phyloP scores from a whole-genome alignment of 2,329 filamentous ascomycete genomes.

The Dryadomyces quercivorus region DNA sequence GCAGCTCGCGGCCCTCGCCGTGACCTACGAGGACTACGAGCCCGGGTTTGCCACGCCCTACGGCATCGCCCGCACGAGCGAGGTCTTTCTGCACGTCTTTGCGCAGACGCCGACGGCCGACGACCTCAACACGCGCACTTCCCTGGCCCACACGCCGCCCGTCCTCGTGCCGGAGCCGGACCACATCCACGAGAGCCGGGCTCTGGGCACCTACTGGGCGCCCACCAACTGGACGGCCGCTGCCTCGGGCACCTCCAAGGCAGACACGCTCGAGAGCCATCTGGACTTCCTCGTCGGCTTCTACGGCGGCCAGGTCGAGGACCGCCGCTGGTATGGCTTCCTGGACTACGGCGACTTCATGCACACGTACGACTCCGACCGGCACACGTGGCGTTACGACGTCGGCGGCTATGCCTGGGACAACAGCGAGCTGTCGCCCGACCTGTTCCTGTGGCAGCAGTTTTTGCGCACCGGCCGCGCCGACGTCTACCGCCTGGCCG shows the following conservation, averaged over 20 bases:
- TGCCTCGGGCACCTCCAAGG: too few relatives aligned
- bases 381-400: slow-evolving; percentile 51
- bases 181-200: too few relatives aligned
- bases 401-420: slow-evolving; percentile 56
- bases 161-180: too few relatives aligned
- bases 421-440: slow-evolving; percentile 50
- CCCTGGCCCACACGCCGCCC: too few relatives aligned
- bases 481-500: slow-evolving; percentile 46
- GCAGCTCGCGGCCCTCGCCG: slow-evolving; percentile 46
- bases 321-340: slow-evolving; percentile 51
- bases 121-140: too few relatives aligned
- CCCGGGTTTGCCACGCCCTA: slow-evolving; percentile 40
- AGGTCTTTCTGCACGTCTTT: slow-evolving; percentile 41
- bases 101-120: slow-evolving; percentile 32
- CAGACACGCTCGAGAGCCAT: slow-evolving; percentile 17
- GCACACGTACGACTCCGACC: slow-evolving; percentile 47
- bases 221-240: too few relatives aligned
- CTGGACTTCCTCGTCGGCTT: slow-evolving; percentile 44
- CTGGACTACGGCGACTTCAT: slow-evolving; percentile 50
- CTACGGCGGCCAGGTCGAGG: slow-evolving; percentile 42
- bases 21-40: slow-evolving; percentile 54
- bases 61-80: slow-evolving; percentile 45
- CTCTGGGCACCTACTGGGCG: too few relatives aligned
- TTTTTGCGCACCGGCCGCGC: slow-evolving; percentile 46
- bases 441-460: slow-evolving; percentile 50